Conservation (phyloP, 2,329 filamentous ascomycete species). For the Colletotrichum spinosum region DNA sequence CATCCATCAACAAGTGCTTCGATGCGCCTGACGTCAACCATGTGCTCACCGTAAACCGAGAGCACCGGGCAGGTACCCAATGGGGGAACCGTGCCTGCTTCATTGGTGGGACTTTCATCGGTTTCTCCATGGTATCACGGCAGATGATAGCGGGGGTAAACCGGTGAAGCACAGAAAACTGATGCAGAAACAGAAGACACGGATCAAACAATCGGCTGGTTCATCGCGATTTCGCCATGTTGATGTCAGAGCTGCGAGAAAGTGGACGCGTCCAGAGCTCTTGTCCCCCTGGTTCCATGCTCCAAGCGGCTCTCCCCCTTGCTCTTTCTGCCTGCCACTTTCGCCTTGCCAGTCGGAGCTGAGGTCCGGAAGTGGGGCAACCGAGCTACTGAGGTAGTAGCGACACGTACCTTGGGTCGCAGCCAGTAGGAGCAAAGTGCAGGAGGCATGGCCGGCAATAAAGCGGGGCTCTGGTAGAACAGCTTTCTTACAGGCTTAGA, state of each 20-base stretch:
- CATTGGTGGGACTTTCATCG: constrained; percentile 18
- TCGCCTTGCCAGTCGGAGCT: constrained; percentile 19
- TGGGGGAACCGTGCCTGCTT: constrained; percentile 7
- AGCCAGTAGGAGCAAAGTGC: background rate
- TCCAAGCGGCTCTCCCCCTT: background rate
- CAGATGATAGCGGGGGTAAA: background rate
- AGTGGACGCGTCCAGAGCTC: constrained; percentile 27
- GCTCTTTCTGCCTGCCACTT: constrained; percentile 4
- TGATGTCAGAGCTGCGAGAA: constrained; percentile 34
- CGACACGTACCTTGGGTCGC: background rate
- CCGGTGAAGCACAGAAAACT: background rate
- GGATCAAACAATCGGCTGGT: constrained; percentile 22
- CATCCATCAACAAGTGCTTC: background rate
- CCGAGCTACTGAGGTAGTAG: constrained; percentile 1
- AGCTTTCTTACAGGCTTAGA: background rate
- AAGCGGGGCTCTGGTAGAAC: background rate
- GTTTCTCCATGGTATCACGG: background rate
- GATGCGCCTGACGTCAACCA: constrained; percentile 28
- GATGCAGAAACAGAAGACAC: background rate
- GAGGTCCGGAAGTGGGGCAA: constrained; percentile 24
- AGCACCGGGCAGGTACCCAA: background rate
- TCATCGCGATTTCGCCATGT: constrained; percentile 34
- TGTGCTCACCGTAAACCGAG: constrained; percentile 16
- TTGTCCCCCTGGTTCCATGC: background rate
- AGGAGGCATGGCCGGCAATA: background rate